These are phyloP conservation scores for Gastroboletus turbinatus DNA, from an alignment of 1,284 basidiomycete genomes.

Conservation along the genomic window DNA sequence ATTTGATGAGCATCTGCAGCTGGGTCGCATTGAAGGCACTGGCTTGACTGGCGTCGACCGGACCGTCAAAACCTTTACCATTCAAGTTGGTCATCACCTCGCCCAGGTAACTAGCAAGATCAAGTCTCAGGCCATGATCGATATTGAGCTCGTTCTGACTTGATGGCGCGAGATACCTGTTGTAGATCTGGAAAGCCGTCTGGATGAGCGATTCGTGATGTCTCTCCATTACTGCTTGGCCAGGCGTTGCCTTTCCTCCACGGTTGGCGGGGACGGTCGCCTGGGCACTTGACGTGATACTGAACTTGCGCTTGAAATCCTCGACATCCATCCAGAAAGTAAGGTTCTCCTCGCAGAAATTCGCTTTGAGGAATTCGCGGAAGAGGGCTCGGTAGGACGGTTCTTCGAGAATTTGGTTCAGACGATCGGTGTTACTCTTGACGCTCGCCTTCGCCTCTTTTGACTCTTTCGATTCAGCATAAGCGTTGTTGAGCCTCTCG, in stretches of 20 bases:
- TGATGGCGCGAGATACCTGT: slow-evolving; percentile 93
- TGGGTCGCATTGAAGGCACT: slow-evolving; percentile 88
- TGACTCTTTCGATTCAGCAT: slow-evolving; percentile 53
- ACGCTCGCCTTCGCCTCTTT: slow-evolving; percentile 59
- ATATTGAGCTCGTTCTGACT: slow-evolving; percentile 97
- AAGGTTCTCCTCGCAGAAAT: slow-evolving; percentile 98
- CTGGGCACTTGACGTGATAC: slow-evolving; percentile 89
- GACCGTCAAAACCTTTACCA: slow-evolving; percentile 74
- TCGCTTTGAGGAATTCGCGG: slow-evolving; percentile 90
- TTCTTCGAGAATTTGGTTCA: slow-evolving; percentile 92
- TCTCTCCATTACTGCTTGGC: slow-evolving; percentile 91
- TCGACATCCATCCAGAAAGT: slow-evolving; percentile 97
- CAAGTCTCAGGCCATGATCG: slow-evolving; percentile 93
- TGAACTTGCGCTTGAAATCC: slow-evolving; percentile 96
- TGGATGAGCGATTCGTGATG: slow-evolving; percentile 95
- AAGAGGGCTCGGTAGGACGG: slow-evolving; percentile 88
- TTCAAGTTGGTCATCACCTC: slow-evolving; percentile 78
- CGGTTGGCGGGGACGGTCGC: slow-evolving; percentile 50
- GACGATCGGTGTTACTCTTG: slow-evolving; percentile 88
- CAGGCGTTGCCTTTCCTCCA: slow-evolving; percentile 56
- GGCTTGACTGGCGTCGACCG: slow-evolving; percentile 77
- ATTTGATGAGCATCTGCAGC: slow-evolving; percentile 87
- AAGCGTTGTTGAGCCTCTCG: slow-evolving; percentile 64
- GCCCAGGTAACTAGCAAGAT: slow-evolving; percentile 90
- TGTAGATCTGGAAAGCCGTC: slow-evolving; percentile 93